phyloP scores from a whole-genome alignment of 2,329 filamentous ascomycete genomes.

The Penicillium sp. region DNA sequence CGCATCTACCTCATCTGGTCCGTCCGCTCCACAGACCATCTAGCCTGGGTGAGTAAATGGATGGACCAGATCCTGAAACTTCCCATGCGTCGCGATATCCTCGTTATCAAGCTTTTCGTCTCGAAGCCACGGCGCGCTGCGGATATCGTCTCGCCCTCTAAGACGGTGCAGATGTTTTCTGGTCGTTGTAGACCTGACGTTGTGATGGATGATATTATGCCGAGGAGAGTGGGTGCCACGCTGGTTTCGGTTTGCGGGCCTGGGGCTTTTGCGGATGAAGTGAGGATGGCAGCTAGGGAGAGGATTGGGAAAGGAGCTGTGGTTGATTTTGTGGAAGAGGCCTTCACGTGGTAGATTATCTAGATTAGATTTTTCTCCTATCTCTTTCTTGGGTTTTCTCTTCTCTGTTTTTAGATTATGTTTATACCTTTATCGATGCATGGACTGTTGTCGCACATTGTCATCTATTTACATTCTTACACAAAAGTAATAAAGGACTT shows the following conservation, averaged over 20 bases:
- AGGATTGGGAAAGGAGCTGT: slow-evolving; percentile 53
- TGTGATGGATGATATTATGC: slow-evolving; percentile 59
- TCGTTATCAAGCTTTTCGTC: slow-evolving; percentile 63
- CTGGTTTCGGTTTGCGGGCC: slow-evolving; percentile 65
- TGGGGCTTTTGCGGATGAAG: slow-evolving; percentile 63
- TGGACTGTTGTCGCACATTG: background rate
- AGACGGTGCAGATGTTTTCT: slow-evolving; percentile 62
- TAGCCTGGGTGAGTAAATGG: slow-evolving; percentile 65
- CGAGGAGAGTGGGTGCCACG: slow-evolving; percentile 58
- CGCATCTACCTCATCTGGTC: slow-evolving; percentile 65
- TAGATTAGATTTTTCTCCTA: background rate
- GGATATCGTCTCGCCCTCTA: slow-evolving; percentile 58
- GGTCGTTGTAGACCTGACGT: slow-evolving; percentile 59
- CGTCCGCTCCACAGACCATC: slow-evolving; percentile 60
- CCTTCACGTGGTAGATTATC: slow-evolving; percentile 59
- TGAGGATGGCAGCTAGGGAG: slow-evolving; percentile 55
- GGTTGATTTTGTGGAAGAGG: slow-evolving; percentile 66
- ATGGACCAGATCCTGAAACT: slow-evolving; percentile 66
- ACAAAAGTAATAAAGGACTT: no score
- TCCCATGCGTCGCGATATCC: slow-evolving; percentile 58
- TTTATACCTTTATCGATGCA: background rate
- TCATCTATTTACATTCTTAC: background rate
- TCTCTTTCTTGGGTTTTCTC: background rate
- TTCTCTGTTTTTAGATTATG: background rate
- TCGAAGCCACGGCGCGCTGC: slow-evolving; percentile 58